Evolutionary conservation across 176 grass and related monocot genomes (phyloP), one percentile per base, ranked within the genome.

Genomic region (Oryza glaberrima): DNA sequence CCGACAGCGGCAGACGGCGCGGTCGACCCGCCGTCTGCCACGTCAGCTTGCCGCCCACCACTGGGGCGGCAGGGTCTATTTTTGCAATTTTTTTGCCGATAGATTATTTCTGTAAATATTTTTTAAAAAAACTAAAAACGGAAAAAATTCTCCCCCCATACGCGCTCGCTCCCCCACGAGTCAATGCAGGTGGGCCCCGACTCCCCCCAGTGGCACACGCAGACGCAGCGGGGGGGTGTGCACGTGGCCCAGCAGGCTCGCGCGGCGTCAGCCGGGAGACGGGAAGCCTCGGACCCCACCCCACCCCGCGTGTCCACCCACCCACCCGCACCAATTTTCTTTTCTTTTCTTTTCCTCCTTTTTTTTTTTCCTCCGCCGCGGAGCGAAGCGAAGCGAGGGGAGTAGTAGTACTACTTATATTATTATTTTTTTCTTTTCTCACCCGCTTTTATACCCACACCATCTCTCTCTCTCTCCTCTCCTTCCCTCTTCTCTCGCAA

Each of bases 361-460:
- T 49, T 49, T 15, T 15, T 14, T 49, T 49, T 48, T 35, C 38
- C 40, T 16, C 1, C 4, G 16, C 13, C 4, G 22, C 4, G 16
- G 54, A 40, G 43, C 56, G 34, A 52, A 40, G 43, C 56, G 34
- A 52, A 67, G 61, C 13, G 69, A 32, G 30, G 30, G 30, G 30
- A 32, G 30, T 32, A 32, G 30, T 32, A 32, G 30, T 32, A 3
- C 30, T 32, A 32, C 30, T 32, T 32, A 32, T 32, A 32, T 32
- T 32, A 32, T 32, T 32, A 52, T 52, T 51, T 4, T 19, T 54
- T 54, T 54, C 52, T 56, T 56, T 56, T 56, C 52, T 56, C 52
- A 80, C 69, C 86, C 7, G 34, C 68, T 90, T 90, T 82, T 67
- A 82, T 90, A 90, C 78, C 72, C 88, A 52, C 54, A 32, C 52